Evolutionary conservation across 179 eudicot species (phyloP).

Genomic region (Pouteria campechiana): DNA sequence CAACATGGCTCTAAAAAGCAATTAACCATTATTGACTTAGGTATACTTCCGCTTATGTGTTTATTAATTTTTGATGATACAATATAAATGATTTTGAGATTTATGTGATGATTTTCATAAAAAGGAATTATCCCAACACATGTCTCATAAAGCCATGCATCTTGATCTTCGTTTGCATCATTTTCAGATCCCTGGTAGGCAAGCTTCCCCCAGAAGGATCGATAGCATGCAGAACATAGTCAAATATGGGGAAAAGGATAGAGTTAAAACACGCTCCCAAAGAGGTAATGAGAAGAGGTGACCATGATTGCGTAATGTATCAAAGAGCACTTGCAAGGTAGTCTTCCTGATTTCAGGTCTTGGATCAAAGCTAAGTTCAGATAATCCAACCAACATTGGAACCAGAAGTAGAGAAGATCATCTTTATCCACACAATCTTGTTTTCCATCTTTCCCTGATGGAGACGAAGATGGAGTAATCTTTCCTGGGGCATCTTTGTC

Average conservation of each 20-base stretch:
- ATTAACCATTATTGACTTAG: no score
- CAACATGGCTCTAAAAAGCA: no score
- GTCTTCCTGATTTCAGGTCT: conserved; percentile 88
- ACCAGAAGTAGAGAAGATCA: conserved; percentile 92
- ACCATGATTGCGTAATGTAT: conserved; percentile 85
- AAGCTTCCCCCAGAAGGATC: conserved; percentile 56
- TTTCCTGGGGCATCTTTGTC: conserved; percentile 51
- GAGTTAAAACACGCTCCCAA: conserved; percentile 98
- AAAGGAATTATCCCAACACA: no score
- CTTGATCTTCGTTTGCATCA: conserved; percentile 61
- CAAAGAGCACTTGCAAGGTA: conserved; percentile 84
- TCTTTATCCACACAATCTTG: conserved; percentile 51
- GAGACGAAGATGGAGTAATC: conserved; percentile 42
- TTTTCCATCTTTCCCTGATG: conserved; percentile 40
- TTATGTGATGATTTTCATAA: no score
- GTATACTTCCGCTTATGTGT: no score
- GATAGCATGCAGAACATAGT: conserved; percentile 80
- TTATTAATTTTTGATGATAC: no score
- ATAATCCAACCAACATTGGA: conserved; percentile 90
- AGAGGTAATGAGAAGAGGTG: conserved; percentile 83
- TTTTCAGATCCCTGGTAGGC: conserved; percentile 29
- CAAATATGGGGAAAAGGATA: conserved; percentile 88
- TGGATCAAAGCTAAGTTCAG: conserved; percentile 98
- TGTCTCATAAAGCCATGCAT: conserved; percentile 96
- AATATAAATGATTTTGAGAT: no score